Evolutionary conservation across 1,284 basidiomycete species (phyloP).

Genomic region (Neolentinus lepideus): DNA sequence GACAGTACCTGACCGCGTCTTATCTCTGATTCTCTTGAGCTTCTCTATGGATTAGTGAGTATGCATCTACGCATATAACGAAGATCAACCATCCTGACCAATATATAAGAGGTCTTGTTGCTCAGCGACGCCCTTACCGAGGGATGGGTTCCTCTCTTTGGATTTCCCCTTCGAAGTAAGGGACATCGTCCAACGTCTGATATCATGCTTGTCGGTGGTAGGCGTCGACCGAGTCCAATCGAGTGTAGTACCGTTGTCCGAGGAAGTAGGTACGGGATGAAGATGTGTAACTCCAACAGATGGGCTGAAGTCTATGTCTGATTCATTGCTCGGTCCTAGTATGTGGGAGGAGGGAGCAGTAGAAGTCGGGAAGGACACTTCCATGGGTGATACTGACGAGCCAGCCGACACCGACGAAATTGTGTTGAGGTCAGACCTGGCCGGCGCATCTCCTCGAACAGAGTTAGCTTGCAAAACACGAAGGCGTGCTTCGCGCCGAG

Average conservation of each 20-base stretch:
- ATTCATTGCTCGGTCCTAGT: constrained; percentile 20
- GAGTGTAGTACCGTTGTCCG: constrained; percentile 57
- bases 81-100: constrained; percentile 11
- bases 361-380: constrained; percentile 25
- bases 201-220: constrained; percentile 46
- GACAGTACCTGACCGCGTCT: constrained; percentile 42
- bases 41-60: constrained; percentile 36
- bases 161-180: constrained; percentile 45
- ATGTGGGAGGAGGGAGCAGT: constrained; percentile 7
- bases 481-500: constrained; percentile 59
- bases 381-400: constrained; percentile 28
- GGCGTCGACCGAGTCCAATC: constrained; percentile 51
- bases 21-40: constrained; percentile 42
- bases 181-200: constrained; percentile 55
- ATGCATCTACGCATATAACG: neutral
- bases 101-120: constrained; percentile 22
- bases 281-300: constrained; percentile 36
- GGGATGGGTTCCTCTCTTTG: constrained; percentile 42
- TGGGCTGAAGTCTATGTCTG: constrained; percentile 69
- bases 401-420: constrained; percentile 16
- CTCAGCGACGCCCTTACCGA: constrained; percentile 31
- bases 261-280: constrained; percentile 57
- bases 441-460: constrained; percentile 15
- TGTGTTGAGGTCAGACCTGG: constrained; percentile 14
- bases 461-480: constrained; percentile 27